Evolutionary conservation across 2,329 filamentous ascomycete genomes (phyloP), one percentile per base, ranked within the genome.

Genomic region (Clarireedia hainanense): DNA sequence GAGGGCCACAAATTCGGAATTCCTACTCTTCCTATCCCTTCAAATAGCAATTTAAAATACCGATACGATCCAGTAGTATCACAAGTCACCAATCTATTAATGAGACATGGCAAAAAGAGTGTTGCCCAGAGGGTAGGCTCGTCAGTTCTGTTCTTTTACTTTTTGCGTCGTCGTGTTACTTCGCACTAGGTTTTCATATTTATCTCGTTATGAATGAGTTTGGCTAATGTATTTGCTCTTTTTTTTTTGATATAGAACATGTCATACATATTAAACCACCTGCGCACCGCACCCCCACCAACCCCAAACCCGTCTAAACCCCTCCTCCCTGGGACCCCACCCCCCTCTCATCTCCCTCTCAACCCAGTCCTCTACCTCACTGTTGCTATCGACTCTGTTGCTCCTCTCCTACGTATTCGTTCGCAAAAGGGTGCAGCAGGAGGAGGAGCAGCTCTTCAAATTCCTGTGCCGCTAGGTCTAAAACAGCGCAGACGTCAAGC

Each of bases 311-410:
- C 88, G 23, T 74, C 78, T 58, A 84, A 81, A 53, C 85, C 86
- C 15, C 81, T 94, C 30, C 75, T 92, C 36, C 87, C 90, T 2
- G 88, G 88, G 56, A 78, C 85, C 1, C 89, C 91, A 1, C 88
- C 91, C 1, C 77, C 88, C 24, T 76, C 80, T 4, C 85, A 92
- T 65, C 85, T 99, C 9, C 91, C 94, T 2, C 82, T 96, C 34
- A 89, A 96, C 72, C 94, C 94, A 1, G 79, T 95, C 54, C 80
- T 89, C 54, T 99, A 97, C 75, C 84, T 99, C 48, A 89, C 87
- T 12, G 79, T 95, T 34, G 91, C 91, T 34, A 85, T 99, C 66
- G 94, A 99, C 77, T 95, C 89, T 9, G 86, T 99, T 24, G 89
- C 91, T 1, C 94, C 94, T 9, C 80, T 99, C 15, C 76, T 99